Evolutionary conservation across 352 stramenopile species (phyloP).

Genomic region (Phytophthora chlamydospora): DNA sequence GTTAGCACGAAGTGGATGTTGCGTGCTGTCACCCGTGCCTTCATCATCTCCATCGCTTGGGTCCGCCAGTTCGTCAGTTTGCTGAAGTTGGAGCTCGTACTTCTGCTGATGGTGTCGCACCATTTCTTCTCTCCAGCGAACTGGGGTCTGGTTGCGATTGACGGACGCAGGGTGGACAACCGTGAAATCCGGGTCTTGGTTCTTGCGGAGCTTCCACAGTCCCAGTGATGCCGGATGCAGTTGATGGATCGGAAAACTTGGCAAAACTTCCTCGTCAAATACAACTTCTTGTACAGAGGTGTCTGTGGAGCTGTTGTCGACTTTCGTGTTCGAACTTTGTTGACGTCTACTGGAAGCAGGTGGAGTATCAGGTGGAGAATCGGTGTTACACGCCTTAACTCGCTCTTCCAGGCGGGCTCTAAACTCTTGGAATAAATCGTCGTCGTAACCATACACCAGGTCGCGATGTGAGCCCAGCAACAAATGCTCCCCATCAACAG

Average conservation of each 20-base stretch:
- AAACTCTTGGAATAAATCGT: slow-evolving; percentile 70
- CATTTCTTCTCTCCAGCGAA: slow-evolving; percentile 56
- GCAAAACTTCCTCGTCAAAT: slow-evolving; percentile 45
- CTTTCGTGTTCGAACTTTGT: slow-evolving; percentile 12
- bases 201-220: slow-evolving; percentile 66
- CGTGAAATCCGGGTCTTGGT: slow-evolving; percentile 44
- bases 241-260: slow-evolving; percentile 38
- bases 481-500: slow-evolving; percentile 11
- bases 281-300: slow-evolving; percentile 22
- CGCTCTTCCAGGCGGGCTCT: slow-evolving; percentile 44
- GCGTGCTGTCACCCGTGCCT: slow-evolving; percentile 17
- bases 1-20: slow-evolving; percentile 15
- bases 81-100: slow-evolving; percentile 35
- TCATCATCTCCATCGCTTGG: slow-evolving; percentile 33
- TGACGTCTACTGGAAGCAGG: slow-evolving; percentile 24
- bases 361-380: slow-evolving; percentile 17
- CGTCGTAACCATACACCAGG: slow-evolving; percentile 81
- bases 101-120: slow-evolving; percentile 35
- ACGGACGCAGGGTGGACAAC: slow-evolving; percentile 56
- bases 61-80: slow-evolving; percentile 31
- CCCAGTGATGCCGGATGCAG: slow-evolving; percentile 70
- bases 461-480: slow-evolving; percentile 55
- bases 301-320: slow-evolving; percentile 21
- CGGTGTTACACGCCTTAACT: slow-evolving; percentile 24
- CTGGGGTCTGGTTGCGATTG: slow-evolving; percentile 27